A percentile compares a stretch with the other conserved stretches of the same genome.
phyloP scores from a whole-genome alignment of 805 yeast species.

The Saccharomyces jurei region DNA sequence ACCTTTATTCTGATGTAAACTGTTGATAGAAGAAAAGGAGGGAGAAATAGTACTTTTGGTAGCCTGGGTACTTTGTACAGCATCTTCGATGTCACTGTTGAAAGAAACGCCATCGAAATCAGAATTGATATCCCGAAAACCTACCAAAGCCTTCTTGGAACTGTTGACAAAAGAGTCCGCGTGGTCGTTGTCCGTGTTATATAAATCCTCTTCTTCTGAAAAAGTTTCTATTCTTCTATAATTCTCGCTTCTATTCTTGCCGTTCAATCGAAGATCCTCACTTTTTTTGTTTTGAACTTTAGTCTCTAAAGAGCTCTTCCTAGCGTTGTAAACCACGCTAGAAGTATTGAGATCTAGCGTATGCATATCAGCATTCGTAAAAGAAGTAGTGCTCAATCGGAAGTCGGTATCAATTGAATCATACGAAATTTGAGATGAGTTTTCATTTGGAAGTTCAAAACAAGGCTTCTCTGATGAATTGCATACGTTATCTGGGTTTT shows the following conservation, averaged over 20 bases:
- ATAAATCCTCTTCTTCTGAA: slow-evolving; percentile 10
- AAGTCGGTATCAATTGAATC: slow-evolving; percentile 15
- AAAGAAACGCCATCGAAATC: background rate
- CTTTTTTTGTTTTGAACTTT: slow-evolving; percentile 13
- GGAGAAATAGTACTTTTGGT: background rate
- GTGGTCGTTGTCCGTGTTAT: background rate
- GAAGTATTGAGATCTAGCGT: background rate
- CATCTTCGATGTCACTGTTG: background rate
- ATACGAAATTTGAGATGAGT: slow-evolving; percentile 13
- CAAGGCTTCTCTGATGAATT: background rate
- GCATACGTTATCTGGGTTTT: background rate
- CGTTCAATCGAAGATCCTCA: slow-evolving; percentile 8
- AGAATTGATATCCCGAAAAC: background rate
- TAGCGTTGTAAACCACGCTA: background rate
- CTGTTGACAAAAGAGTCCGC: background rate
- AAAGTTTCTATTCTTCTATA: slow-evolving; percentile 10
- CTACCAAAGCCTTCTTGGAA: background rate
- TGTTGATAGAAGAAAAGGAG: background rate
- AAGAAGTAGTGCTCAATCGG: slow-evolving; percentile 2
- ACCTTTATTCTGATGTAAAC: background rate
- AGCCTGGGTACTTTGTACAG: background rate
- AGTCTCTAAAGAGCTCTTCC: slow-evolving; percentile 22
- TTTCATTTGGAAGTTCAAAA: slow-evolving; percentile 8
- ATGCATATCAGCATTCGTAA: slow-evolving; percentile 2
- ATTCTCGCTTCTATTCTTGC: slow-evolving; percentile 10